phyloP scores from a whole-genome alignment of 345 rosid species.

The Eucalyptus virginea region DNA sequence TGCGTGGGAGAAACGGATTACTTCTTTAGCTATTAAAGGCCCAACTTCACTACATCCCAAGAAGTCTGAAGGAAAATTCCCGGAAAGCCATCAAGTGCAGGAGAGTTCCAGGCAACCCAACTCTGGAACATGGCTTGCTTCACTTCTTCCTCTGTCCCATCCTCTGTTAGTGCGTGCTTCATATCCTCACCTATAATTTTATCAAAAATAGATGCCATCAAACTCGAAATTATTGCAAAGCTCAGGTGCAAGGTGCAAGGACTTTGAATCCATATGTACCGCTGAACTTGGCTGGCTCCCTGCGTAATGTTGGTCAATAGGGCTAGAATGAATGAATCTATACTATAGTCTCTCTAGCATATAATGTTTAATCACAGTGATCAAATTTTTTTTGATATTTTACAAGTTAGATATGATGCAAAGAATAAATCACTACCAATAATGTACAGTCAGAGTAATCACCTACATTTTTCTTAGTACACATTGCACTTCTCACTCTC shows the following conservation, averaged over 20 bases:
- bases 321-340: not conserved
- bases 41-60: not conserved
- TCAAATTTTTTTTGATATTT: accelerated
- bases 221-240: not conserved
- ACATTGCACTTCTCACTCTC: not conserved
- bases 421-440: not conserved
- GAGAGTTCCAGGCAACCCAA: not conserved
- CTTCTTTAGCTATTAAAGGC: not conserved
- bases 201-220: not conserved
- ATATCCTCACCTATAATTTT: not conserved
- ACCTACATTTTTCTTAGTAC: not conserved
- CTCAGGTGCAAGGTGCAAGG: accelerated
- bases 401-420: not conserved
- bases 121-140: not conserved
- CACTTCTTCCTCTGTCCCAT: not conserved
- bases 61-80: not conserved
- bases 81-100: not conserved
- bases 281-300: not conserved
- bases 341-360: not conserved
- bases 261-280: not conserved
- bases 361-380: not conserved
- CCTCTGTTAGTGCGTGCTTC: not conserved
- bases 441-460: not conserved
- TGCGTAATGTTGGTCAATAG: not conserved
- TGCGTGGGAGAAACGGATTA: not conserved